Percentiles rank a stretch among this genome's conserved stretches.
phyloP scores from a whole-genome alignment of 345 rosid species.

The Pugionium cornutum region DNA sequence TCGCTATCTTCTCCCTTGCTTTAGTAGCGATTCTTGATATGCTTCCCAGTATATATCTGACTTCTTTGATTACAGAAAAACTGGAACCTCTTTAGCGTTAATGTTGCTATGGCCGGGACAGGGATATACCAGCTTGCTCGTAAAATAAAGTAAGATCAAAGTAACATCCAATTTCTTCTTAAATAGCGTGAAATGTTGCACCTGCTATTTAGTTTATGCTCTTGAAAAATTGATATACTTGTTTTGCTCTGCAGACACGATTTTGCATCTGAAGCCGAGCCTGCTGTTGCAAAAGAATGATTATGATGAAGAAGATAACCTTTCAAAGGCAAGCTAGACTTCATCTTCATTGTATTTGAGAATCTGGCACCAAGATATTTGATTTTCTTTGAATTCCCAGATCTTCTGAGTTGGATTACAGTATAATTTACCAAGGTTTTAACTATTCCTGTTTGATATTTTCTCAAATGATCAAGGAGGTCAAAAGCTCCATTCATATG shows the following conservation, averaged over 20 bases:
- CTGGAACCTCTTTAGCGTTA: constrained; percentile 93
- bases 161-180: background rate
- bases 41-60: constrained; percentile 4
- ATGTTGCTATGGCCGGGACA: constrained; percentile 80
- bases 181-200: background rate
- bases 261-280: constrained; percentile 30
- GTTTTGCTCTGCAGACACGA: constrained; percentile 36
- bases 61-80: constrained; percentile 58
- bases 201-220: background rate
- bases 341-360: constrained; percentile 27
- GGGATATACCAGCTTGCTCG: constrained; percentile 85
- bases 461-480: constrained; percentile 18
- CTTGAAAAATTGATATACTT: background rate
- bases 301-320: constrained; percentile 16
- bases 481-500: constrained; percentile 12
- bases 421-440: constrained; percentile 1
- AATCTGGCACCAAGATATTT: constrained; percentile 7
- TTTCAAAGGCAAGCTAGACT: background rate
- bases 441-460: constrained; percentile 13
- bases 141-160: constrained; percentile 63
- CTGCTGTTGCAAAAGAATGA: constrained; percentile 37
- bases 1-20: background rate
- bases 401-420: background rate
- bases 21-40: background rate
- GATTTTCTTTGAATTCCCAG: constrained; percentile 29